These are phyloP conservation scores for Trichoderma aggressivum DNA, from an alignment of 2,329 filamentous ascomycete genomes.

Conservation along the genomic window DNA sequence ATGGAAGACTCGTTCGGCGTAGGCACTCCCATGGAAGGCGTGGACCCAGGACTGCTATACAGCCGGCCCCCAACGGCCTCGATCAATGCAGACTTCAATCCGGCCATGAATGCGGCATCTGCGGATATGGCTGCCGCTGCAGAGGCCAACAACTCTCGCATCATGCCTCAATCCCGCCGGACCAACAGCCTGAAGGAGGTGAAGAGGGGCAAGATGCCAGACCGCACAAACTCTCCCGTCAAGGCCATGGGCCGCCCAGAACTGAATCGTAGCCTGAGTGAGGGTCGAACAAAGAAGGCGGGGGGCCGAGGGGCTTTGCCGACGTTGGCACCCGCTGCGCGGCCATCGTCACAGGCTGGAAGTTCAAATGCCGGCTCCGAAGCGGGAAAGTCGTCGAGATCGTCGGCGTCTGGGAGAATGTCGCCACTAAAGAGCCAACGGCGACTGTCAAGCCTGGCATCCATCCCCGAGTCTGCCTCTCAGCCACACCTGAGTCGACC, in stretches of 20 bases:
- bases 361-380: constrained; percentile 26
- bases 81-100: constrained; percentile 40
- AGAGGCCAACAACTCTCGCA: constrained; percentile 26
- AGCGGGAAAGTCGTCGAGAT: constrained; percentile 36
- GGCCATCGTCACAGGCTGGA: constrained; percentile 33
- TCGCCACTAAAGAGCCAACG: constrained; percentile 53
- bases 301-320: constrained; percentile 42
- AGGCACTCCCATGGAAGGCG: constrained; percentile 45
- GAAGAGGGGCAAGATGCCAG: constrained; percentile 40
- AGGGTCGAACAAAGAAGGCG: constrained; percentile 48
- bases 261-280: constrained; percentile 54
- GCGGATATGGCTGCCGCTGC: constrained; percentile 29
- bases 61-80: constrained; percentile 48
- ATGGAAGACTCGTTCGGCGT: constrained; percentile 52
- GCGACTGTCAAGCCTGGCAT: constrained; percentile 50
- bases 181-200: constrained; percentile 45
- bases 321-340: constrained; percentile 45
- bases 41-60: constrained; percentile 59
- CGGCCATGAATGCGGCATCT: constrained; percentile 29
- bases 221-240: constrained; percentile 49
- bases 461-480: constrained; percentile 53
- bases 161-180: constrained; percentile 41
- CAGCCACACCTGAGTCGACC: constrained; percentile 33
- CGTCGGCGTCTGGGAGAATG: constrained; percentile 47
- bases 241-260: constrained; percentile 48